Conservation (phyloP, 2,329 filamentous ascomycete species). For the Alternaria atra region DNA sequence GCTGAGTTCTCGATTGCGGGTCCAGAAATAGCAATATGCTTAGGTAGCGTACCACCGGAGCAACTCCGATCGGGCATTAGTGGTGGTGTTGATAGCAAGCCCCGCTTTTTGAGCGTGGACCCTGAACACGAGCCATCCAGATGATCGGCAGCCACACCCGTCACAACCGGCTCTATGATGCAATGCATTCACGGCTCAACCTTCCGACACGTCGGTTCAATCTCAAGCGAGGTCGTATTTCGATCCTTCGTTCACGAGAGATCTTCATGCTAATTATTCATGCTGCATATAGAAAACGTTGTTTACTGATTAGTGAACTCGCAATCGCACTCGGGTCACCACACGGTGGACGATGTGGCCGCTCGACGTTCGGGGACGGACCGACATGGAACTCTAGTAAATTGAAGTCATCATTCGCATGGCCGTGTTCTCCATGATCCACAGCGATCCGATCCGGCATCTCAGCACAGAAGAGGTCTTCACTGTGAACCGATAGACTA, state of each 20-base stretch:
- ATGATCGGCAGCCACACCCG: conserved; percentile 5
- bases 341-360: neutral
- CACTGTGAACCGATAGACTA: neutral
- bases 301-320: neutral
- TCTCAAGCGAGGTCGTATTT: neutral
- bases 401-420: neutral
- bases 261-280: neutral
- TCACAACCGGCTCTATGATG: conserved; percentile 3
- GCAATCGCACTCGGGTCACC: neutral
- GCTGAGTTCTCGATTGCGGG: neutral
- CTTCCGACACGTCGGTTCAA: neutral
- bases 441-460: neutral
- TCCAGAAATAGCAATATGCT: neutral
- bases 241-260: neutral
- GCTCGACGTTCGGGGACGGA: neutral
- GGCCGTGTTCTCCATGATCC: neutral
- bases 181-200: neutral
- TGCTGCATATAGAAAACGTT: neutral
- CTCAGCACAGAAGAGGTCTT: neutral
- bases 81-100: neutral
- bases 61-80: neutral
- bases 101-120: neutral
- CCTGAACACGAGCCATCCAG: neutral
- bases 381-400: neutral
- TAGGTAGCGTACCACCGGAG: neutral